Base-by-base conservation (phyloP, 1,284 basidiomycete genomes). In the Heterobasidion irregulare region DNA sequence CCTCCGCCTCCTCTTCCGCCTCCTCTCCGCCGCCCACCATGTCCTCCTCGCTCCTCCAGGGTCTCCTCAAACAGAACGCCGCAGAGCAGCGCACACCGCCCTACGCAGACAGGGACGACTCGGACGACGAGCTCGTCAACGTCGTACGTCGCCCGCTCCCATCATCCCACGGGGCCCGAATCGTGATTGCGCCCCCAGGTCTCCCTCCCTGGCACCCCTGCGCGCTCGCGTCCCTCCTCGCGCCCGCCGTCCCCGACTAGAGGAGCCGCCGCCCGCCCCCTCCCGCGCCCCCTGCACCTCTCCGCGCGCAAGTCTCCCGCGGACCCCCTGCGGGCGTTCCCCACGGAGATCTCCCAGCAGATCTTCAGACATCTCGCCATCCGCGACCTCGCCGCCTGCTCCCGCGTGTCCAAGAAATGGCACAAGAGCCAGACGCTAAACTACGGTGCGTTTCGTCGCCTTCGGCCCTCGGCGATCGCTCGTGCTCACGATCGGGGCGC, bases 401-500 rank as follows among this genome's bases (percentile, higher is more conserved):
- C 91, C 26, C 71, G 85, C 47, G 91, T 95, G 6, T 92, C 83
- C 53, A 84, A 79, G 69, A 89, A 92, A 68, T 96, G 92, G 92
- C 80, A 78, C 58, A 84, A 83, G 68, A 92, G 89, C 59, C 90
- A 93, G 70, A 90, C 91, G 0, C 67, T 95, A 56, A 96, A 96
- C 69, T 94, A 95, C 67, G 84, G 92, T 92, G 60, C 56, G 83
- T 74, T 50, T 19, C 34, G 38, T 6, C 10, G 38, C 38, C 10
- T 6, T n/a, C n/a, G 2, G 12, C 2, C 38, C 10, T 8, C 48
- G 10, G 44, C 10, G 15, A 6, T 15, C 34, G 15, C 50, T 57
- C 43, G 54, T 13, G 36, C 53, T 12, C 35, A n/a, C n/a, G n/a
- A n/a, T n/a, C n/a, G n/a, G 26, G 38, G 19, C 12, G 52, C 2